Evolutionary conservation across 2,329 filamentous ascomycete species (phyloP).

Genomic region (Talaromyces sp.): DNA sequence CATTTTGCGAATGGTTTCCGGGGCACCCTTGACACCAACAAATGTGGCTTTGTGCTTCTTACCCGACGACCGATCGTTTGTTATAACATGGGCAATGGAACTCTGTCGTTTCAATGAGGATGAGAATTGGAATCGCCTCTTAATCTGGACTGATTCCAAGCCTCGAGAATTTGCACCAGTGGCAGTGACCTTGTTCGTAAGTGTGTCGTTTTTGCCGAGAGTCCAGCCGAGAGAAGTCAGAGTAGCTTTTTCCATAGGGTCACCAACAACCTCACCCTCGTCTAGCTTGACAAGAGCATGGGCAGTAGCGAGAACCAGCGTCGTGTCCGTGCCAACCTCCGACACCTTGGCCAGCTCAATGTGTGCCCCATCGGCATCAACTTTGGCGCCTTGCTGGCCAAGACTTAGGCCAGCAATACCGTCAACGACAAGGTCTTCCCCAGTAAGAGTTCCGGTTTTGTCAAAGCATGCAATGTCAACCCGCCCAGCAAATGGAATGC

Average conservation of each 20-base stretch:
- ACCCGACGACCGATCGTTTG: slow-evolving; percentile 64
- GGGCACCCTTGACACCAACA: slow-evolving; percentile 91
- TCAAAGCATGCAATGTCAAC: slow-evolving; percentile 97
- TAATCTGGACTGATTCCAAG: slow-evolving; percentile 80
- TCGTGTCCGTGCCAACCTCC: slow-evolving; percentile 71
- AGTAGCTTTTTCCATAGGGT: slow-evolving; percentile 98
- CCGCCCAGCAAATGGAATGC: slow-evolving; percentile 91
- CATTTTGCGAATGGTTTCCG: slow-evolving; percentile 95
- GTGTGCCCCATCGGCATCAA: slow-evolving; percentile 76
- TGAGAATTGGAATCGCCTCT: slow-evolving; percentile 96
- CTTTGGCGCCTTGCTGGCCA: slow-evolving; percentile 59
- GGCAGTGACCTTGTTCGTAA: slow-evolving; percentile 58
- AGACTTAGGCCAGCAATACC: slow-evolving; percentile 87
- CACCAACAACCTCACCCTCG: slow-evolving; percentile 93
- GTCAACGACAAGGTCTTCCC: slow-evolving; percentile 93
- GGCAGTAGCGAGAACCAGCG: slow-evolving; percentile 86
- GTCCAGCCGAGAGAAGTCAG: slow-evolving; percentile 84
- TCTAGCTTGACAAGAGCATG: slow-evolving; percentile 95
- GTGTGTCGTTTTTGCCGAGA: slow-evolving; percentile 80
- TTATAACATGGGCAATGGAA: slow-evolving; percentile 78
- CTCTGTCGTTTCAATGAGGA: slow-evolving; percentile 94
- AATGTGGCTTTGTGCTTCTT: slow-evolving; percentile 81
- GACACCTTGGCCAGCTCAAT: slow-evolving; percentile 68
- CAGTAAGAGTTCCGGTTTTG: slow-evolving; percentile 95
- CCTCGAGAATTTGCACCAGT: slow-evolving; percentile 38